Percentiles rank a stretch among this genome's conserved stretches.
Conservation (phyloP, 2,329 filamentous ascomycete genomes). For the Aspergillus brunneoviolaceus region DNA sequence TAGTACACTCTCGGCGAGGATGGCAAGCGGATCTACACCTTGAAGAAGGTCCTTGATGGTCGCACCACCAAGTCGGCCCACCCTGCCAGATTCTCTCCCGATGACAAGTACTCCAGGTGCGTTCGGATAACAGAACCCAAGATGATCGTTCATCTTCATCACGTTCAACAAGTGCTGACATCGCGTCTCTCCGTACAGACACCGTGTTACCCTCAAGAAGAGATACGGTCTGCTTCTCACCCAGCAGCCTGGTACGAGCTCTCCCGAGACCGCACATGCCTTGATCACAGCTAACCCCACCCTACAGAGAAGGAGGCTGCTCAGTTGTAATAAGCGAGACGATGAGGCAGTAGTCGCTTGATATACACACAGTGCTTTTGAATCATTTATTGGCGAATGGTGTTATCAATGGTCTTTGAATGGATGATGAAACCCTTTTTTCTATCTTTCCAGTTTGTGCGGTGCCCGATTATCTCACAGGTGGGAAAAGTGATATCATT, state of each 20-base stretch:
- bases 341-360: slow-evolving; percentile 17
- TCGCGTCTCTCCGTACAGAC: slow-evolving; percentile 50
- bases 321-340: slow-evolving; percentile 30
- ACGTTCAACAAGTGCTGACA: not conserved
- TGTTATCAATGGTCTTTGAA: slow-evolving; percentile 36
- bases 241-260: slow-evolving; percentile 60
- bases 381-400: slow-evolving; percentile 39
- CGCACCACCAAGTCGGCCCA: slow-evolving; percentile 95
- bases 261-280: not conserved
- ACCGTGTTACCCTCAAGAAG: slow-evolving; percentile 93
- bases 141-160: not conserved
- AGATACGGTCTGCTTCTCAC: slow-evolving; percentile 85
- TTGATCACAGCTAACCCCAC: not conserved
- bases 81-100: slow-evolving; percentile 92
- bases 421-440: slow-evolving; percentile 25
- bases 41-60: slow-evolving; percentile 76
- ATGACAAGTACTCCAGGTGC: slow-evolving; percentile 92
- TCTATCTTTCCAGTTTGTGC: slow-evolving; percentile 13
- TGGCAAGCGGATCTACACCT: slow-evolving; percentile 90
- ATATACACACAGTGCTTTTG: slow-evolving; percentile 27
- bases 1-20: slow-evolving; percentile 77
- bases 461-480: slow-evolving; percentile 4
- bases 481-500: not conserved
- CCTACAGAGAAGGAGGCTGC: slow-evolving; percentile 29
- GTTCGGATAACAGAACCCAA: slow-evolving; percentile 15